Evolutionary conservation across 2,329 filamentous ascomycete genomes (phyloP).

Genomic region (Exophiala sp.): DNA sequence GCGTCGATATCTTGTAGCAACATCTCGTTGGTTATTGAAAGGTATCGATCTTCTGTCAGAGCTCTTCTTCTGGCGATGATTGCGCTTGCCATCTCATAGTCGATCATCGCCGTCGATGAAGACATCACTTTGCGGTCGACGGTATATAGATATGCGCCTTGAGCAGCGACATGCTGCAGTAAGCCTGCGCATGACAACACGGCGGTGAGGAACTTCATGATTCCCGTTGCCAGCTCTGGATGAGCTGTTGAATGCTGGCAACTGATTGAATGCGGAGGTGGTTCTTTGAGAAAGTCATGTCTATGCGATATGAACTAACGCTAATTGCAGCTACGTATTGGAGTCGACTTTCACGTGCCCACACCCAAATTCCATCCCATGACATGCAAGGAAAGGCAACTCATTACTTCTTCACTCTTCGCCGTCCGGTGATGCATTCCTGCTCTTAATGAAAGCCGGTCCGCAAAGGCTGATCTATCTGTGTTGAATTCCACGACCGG

Average conservation of each 20-base stretch:
- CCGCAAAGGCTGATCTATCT: too few relatives aligned
- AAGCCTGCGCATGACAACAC: conserved; percentile 15
- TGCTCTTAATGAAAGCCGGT: too few relatives aligned
- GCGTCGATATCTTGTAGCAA: conserved; percentile 57
- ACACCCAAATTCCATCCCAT: too few relatives aligned
- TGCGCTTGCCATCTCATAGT: conserved; percentile 35
- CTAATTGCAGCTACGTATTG: too few relatives aligned
- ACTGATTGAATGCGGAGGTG: neutral
- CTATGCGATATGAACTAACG: too few relatives aligned
- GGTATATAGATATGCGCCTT: conserved; percentile 29
- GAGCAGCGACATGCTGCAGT: conserved; percentile 23
- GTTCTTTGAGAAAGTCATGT: too few relatives aligned
- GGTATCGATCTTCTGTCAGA: conserved; percentile 46
- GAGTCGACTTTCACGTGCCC: too few relatives aligned
- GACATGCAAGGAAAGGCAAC: too few relatives aligned
- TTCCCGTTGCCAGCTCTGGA: conserved; percentile 14
- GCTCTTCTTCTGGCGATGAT: conserved; percentile 47
- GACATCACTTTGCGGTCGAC: conserved; percentile 22
- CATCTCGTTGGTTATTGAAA: conserved; percentile 42
- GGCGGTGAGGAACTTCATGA: conserved; percentile 16
- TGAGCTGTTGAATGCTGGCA: conserved; percentile 10
- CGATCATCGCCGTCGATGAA: conserved; percentile 23
- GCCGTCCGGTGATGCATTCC: too few relatives aligned
- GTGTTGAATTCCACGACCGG: too few relatives aligned
- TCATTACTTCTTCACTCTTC: too few relatives aligned